These are phyloP conservation scores for Priceomyces carsonii DNA, from an alignment of 805 yeast genomes.

Conservation along the genomic window DNA sequence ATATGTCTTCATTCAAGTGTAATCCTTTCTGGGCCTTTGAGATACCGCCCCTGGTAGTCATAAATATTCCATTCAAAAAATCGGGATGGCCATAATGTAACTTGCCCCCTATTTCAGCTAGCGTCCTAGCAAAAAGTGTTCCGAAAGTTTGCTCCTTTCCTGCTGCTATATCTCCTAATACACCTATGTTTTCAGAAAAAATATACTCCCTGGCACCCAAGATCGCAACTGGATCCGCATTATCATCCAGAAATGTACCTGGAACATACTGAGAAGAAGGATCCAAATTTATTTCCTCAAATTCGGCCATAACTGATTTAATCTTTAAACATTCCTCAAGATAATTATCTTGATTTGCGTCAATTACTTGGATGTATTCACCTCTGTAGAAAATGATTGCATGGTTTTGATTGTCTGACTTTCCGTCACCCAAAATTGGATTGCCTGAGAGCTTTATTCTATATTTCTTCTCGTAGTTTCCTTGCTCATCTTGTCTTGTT, in stretches of 20 bases:
- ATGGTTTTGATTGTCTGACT: constrained; percentile 92
- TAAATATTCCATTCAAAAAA: constrained; percentile 83
- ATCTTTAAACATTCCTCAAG: constrained; percentile 92
- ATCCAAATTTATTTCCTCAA: constrained; percentile 71
- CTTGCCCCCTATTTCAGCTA: constrained; percentile 93
- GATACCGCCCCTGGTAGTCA: constrained; percentile 95
- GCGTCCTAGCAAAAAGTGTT: constrained; percentile 87
- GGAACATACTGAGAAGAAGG: constrained; percentile 60
- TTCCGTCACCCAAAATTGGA: constrained; percentile 95
- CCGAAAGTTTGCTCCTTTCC: constrained; percentile 98
- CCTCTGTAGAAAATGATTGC: constrained; percentile 87
- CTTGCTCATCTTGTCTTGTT: constrained; percentile 51
- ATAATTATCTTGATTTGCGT: constrained; percentile 96
- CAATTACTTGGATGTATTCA: constrained; percentile 91
- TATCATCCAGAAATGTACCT: constrained; percentile 28
- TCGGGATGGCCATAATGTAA: constrained; percentile 97
- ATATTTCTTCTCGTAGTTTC: constrained; percentile 42
- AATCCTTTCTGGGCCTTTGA: constrained; percentile 94
- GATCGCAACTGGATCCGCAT: constrained; percentile 66
- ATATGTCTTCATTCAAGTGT: constrained; percentile 92
- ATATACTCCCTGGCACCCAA: constrained; percentile 95
- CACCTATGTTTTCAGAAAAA: constrained; percentile 89
- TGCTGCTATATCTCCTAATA: constrained; percentile 94
- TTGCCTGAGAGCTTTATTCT: constrained; percentile 84
- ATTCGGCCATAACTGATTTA: constrained; percentile 83